phyloP scores from a whole-genome alignment of 345 rosid species.

The Eucalyptus pauciflora region DNA sequence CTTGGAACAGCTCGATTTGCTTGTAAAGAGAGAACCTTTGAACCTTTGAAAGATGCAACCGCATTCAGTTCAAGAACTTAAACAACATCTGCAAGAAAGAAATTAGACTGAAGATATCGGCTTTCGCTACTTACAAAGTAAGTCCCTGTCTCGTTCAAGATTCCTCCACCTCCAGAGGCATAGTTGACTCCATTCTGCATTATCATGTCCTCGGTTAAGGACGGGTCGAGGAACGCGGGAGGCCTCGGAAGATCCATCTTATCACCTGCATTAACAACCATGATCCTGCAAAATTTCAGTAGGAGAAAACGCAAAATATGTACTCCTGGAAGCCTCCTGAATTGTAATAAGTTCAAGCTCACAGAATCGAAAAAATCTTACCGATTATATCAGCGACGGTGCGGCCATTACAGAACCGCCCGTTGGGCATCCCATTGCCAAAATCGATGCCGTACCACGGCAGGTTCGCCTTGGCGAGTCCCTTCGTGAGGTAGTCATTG shows the following conservation, averaged over 20 bases:
- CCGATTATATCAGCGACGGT: constrained; percentile 95
- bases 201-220: constrained; percentile 58
- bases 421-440: constrained; percentile 88
- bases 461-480: constrained; percentile 68
- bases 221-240: constrained; percentile 72
- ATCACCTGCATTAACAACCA: constrained; percentile 39
- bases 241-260: constrained; percentile 73
- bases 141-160: constrained; percentile 79
- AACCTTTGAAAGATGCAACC: constrained; percentile 27
- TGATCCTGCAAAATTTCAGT: not conserved
- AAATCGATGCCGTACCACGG: constrained; percentile 93
- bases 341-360: not conserved
- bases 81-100: not conserved
- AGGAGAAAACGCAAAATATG: not conserved
- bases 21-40: constrained; percentile 62
- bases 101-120: not conserved
- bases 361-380: not conserved
- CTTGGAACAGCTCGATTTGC: constrained; percentile 74
- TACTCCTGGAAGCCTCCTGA: not conserved
- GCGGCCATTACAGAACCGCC: constrained; percentile 89
- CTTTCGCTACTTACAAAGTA: constrained; percentile 51
- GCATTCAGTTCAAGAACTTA: not conserved
- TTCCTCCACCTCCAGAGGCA: constrained; percentile 97
- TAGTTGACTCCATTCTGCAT: constrained; percentile 76
- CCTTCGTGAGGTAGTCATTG: constrained; percentile 46